Percentiles rank a stretch among this genome's conserved stretches.
These are phyloP conservation scores for Orbilia ellipsospora DNA, from an alignment of 2,329 filamentous ascomycete genomes.

Conservation along the genomic window DNA sequence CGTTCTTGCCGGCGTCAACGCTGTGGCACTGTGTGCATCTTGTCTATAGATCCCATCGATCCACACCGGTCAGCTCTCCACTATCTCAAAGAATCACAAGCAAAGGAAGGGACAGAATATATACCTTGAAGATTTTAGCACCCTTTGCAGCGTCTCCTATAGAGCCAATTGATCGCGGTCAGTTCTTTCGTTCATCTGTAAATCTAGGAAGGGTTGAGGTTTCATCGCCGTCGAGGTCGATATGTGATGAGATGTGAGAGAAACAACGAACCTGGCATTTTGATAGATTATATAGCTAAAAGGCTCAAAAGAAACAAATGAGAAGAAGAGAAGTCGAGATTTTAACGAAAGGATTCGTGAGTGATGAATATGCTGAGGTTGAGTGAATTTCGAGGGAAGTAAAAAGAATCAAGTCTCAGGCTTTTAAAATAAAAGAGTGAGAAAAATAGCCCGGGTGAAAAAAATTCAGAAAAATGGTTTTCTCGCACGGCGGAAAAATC, in stretches of 20 bases:
- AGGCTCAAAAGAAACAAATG: slow-evolving; percentile 34
- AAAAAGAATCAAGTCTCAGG: slow-evolving; percentile 1
- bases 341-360: slow-evolving; percentile 41
- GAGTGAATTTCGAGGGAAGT: slow-evolving; percentile 38
- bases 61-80: not conserved
- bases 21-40: slow-evolving; percentile 99
- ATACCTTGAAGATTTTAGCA: slow-evolving; percentile 96
- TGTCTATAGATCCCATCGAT: slow-evolving; percentile 68
- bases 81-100: slow-evolving; percentile 8
- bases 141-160: slow-evolving; percentile 83
- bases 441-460: not conserved
- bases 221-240: not conserved
- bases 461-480: slow-evolving; percentile 22
- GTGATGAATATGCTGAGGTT: slow-evolving; percentile 16
- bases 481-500: slow-evolving; percentile 23
- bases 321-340: not conserved
- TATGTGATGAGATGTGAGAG: not conserved
- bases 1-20: slow-evolving; percentile 92
- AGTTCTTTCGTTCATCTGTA: not conserved
- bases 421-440: slow-evolving; percentile 18
- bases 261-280: slow-evolving; percentile 57
- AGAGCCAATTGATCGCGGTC: slow-evolving; percentile 62
- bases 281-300: slow-evolving; percentile 45
- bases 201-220: not conserved
- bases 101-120: slow-evolving; percentile 6